Evolutionary conservation across 176 grass and related monocot species (phyloP).

Genomic region (Paspalum notatum): DNA sequence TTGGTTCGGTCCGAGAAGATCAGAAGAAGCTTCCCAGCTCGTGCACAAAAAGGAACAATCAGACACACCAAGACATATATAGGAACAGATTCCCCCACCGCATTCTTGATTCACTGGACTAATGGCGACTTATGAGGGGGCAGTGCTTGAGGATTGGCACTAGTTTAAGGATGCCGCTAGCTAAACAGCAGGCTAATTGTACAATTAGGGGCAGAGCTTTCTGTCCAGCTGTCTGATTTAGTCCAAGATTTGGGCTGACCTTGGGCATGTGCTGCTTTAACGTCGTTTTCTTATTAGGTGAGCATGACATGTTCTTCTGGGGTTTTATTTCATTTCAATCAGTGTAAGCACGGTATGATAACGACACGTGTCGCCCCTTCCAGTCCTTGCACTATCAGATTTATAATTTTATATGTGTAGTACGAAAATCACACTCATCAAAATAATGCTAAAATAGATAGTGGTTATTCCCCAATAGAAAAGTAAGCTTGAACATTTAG

Average conservation of each 20-base stretch:
- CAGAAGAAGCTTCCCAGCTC: slow-evolving; percentile 47
- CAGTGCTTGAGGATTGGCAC: slow-evolving; percentile 18
- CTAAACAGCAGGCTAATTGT: slow-evolving; percentile 6
- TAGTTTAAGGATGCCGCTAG: slow-evolving; percentile 17
- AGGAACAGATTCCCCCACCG: not conserved
- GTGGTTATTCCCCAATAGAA: not conserved
- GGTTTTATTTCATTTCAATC: not conserved
- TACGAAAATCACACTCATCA: not conserved
- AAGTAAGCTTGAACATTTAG: not conserved
- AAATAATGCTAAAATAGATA: not conserved
- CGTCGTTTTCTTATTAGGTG: not conserved
- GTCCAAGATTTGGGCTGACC: slow-evolving; percentile 45
- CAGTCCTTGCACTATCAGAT: not conserved
- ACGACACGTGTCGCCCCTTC: not conserved
- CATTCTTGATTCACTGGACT: slow-evolving; percentile 25
- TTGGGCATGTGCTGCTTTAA: slow-evolving; percentile 18
- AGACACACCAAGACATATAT: not conserved
- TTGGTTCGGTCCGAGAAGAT: slow-evolving; percentile 1
- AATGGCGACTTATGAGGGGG: slow-evolving; percentile 28
- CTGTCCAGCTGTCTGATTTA: slow-evolving; percentile 50
- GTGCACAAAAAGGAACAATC: not conserved
- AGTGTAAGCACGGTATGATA: not conserved
- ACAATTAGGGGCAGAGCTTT: slow-evolving; percentile 42
- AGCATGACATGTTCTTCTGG: not conserved
- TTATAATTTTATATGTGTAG: not conserved